Evolutionary conservation across 2,329 filamentous ascomycete genomes (phyloP), one percentile per base, ranked within the genome.

Genomic region (Kalaharituber pfeilii): DNA sequence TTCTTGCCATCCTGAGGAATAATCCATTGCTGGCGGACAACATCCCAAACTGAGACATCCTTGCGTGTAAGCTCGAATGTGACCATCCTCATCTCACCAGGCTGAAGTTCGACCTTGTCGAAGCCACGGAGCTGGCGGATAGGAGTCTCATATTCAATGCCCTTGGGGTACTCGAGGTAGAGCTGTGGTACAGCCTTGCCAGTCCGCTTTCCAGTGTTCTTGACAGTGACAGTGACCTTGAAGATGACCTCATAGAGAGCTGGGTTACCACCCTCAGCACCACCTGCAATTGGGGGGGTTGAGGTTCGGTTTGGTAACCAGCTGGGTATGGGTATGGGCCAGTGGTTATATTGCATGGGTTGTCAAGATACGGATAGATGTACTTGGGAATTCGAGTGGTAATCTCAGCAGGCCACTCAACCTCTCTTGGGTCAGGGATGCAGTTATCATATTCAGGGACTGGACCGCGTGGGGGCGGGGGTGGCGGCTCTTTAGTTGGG

Each of bases 41-140:
- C 73, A 63, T 83, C 77, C 80, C 80, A 84, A 1, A 78, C 71
- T 56, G 78, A 80, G 50, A 82, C 60, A 54, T 82, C 79, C 52
- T 77, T 72, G 25, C 79, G 69, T 2, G 75, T 78, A 18, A 81
- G 61, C 9, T 71, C 66, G 57, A 82, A 71, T 20, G 67, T 66
- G 2, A 83, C 67, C 0, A 67, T 70, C 62, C 75, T 71, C 49
- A 70, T 75, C 65, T 75, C 71, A 0, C 76, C 77, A 1, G 75
- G 70, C 20, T 71, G 69, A 2, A 84, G 65, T 1, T 67, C 68
- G 39, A 81, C 80, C 62, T 82, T 81, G 18, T 73, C 78, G 57
- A 84, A 84, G 6, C 81, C 79, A 1, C 81, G 74, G 2, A 84
- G 72, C 51, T 82, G 78, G 24, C 76, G 70, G n/a, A 77, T 70